These are phyloP conservation scores for Senecio squalidus DNA, from an alignment of 140 eudicot genomes.

Conservation along the genomic window DNA sequence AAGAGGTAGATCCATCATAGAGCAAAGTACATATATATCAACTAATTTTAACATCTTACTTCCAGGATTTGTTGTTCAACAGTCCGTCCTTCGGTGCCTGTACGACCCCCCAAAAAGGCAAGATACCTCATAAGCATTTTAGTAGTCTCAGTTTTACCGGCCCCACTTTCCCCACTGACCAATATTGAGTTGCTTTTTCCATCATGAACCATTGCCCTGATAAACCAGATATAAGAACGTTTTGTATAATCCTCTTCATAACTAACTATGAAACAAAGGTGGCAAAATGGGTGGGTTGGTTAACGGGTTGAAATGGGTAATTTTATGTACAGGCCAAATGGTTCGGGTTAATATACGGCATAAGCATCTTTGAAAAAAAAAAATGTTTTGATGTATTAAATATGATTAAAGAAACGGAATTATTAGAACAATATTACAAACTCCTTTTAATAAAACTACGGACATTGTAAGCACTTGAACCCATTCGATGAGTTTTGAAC, in stretches of 20 bases:
- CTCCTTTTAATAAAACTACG: too few relatives aligned
- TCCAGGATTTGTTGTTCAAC: slow-evolving; percentile 96
- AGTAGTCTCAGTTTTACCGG: slow-evolving; percentile 98
- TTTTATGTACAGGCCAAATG: neutral
- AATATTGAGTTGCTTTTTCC: slow-evolving; percentile 87
- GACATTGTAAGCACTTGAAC: too few relatives aligned
- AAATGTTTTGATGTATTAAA: too few relatives aligned
- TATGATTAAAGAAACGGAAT: neutral
- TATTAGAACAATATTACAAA: neutral
- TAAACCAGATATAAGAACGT: slow-evolving; percentile 17
- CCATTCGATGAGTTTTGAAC: too few relatives aligned
- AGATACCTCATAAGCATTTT: slow-evolving; percentile 99
- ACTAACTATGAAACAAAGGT: neutral
- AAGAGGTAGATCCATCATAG: slow-evolving; percentile 3
- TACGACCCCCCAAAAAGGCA: slow-evolving; percentile 93
- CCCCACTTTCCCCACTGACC: slow-evolving; percentile 99
- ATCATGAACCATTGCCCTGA: slow-evolving; percentile 94
- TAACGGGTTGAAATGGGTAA: neutral
- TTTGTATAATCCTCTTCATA: slow-evolving; percentile 1
- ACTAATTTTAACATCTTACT: slow-evolving; percentile 45
- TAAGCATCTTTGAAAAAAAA: neutral
- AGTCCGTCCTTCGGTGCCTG: slow-evolving; percentile 82
- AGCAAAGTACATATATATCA: slow-evolving; percentile 17
- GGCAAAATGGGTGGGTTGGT: neutral
- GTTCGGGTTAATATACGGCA: neutral